Evolutionary conservation across 1,284 basidiomycete species (phyloP).

Genomic region (Amylostereum areolatum): DNA sequence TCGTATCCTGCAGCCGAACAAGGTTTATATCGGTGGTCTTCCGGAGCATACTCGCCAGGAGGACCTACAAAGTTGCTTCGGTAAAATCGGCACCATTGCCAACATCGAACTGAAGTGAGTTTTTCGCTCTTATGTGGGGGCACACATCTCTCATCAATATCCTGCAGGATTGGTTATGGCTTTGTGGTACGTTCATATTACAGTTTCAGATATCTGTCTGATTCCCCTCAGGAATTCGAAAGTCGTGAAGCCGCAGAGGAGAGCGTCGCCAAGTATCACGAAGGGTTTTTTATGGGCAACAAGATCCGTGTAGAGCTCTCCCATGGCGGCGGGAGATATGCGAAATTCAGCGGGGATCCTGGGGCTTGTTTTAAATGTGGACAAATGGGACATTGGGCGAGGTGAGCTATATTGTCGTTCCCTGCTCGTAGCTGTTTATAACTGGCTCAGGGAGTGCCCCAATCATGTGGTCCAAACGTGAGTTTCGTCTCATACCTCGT

Average conservation of each 20-base stretch:
- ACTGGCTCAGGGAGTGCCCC: constrained; percentile 60
- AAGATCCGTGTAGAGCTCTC: constrained; percentile 82
- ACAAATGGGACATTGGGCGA: constrained; percentile 79
- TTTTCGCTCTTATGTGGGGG: constrained; percentile 8
- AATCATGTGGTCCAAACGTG: constrained; percentile 40
- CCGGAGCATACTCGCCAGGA: constrained; percentile 79
- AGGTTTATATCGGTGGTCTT: constrained; percentile 83
- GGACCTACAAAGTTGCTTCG: constrained; percentile 78
- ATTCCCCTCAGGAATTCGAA: constrained; percentile 65
- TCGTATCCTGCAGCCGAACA: constrained; percentile 74
- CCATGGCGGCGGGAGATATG: constrained; percentile 73
- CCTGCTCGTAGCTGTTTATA: constrained; percentile 1
- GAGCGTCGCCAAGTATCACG: constrained; percentile 79
- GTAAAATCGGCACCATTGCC: constrained; percentile 71
- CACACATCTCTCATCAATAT: constrained; percentile 12
- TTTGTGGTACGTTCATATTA: constrained; percentile 62
- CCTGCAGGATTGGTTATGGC: constrained; percentile 68
- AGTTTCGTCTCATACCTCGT: constrained; percentile 10
- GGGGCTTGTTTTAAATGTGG: constrained; percentile 84
- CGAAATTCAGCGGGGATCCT: constrained; percentile 70
- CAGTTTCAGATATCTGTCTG: constrained; percentile 3
- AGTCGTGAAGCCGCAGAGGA: constrained; percentile 73
- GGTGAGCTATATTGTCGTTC: constrained; percentile 38
- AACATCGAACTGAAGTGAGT: constrained; percentile 80
- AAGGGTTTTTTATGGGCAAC: constrained; percentile 84